Evolutionary conservation across 2,329 filamentous ascomycete genomes (phyloP), one percentile per base, ranked within the genome.

Genomic region (Beauveria caledonica): DNA sequence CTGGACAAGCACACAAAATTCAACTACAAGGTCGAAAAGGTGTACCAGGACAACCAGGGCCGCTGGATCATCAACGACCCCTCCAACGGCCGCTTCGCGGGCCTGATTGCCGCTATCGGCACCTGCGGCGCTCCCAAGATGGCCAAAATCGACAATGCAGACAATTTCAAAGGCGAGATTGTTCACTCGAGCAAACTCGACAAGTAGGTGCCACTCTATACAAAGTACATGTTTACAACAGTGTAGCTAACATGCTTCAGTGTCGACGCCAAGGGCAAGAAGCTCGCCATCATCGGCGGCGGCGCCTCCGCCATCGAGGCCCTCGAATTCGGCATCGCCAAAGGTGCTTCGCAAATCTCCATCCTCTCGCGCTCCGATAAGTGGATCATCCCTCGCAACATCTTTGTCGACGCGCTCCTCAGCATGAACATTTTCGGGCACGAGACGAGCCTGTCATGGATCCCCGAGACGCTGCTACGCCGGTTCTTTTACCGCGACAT

Each of bases 401-500:
- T 89, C 0, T 53, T 94, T 48, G 79, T 94, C 55, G 86, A 95
- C 69, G 78, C 83, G 1, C 77, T 95, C 1, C 80, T 96, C 1
- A 83, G 88, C 2, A 75, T 91, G 67, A 95, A 95, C 71, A 81
- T 94, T 56, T 86, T 92, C 62, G 90, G 90, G 1, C 84, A 87
- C 49, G 88, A 94, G 71, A 94, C 88, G 0, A 70, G 82, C 0
- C 73, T 94, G 19, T 90, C 87, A 1, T 90, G 86, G 78, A 87
- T 96, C 44, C 90, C 91, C 0, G 90, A 95, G 71, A 78, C 78
- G 49, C 74, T 95, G 0, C 81, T 95, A 0, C 85, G 85, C 63
- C 84, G 87, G 64, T 82, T 93, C 76, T 95, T 95, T 77, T 95
- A 95, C 70, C 84, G 90, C 17, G 90, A 94, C 66, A 80, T 95